phyloP scores from a whole-genome alignment of 2,329 filamentous ascomycete genomes.

The Dothiorella sarmentorum region DNA sequence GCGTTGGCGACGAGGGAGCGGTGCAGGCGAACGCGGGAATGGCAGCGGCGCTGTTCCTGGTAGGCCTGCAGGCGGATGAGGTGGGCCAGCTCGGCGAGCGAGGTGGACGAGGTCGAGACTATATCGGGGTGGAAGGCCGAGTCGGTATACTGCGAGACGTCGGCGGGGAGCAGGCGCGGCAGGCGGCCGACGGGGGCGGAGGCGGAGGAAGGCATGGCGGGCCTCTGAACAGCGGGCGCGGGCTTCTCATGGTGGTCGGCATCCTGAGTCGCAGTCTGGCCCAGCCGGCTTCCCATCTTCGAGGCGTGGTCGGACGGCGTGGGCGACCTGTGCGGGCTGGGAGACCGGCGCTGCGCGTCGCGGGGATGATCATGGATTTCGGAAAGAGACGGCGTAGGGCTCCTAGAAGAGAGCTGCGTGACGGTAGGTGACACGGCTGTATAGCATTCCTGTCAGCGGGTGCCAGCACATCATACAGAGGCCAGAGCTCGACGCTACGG shows the following conservation, averaged over 20 bases:
- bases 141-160: constrained; percentile 65
- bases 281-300: constrained; percentile 38
- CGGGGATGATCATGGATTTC: constrained; percentile 51
- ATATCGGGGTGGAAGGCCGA: constrained; percentile 56
- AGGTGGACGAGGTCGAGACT: constrained; percentile 58
- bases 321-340: constrained; percentile 53
- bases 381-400: constrained; percentile 53
- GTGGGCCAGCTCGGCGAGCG: constrained; percentile 73
- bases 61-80: constrained; percentile 74
- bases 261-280: constrained; percentile 26
- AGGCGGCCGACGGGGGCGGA: constrained; percentile 45
- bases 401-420: constrained; percentile 51
- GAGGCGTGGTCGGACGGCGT: constrained; percentile 26
- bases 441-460: constrained; percentile 26
- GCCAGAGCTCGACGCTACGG: constrained; percentile 20
- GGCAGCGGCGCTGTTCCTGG: constrained; percentile 74
- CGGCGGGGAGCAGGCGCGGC: constrained; percentile 59
- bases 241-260: constrained; percentile 24
- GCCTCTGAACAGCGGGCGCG: constrained; percentile 19
- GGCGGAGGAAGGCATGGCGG: constrained; percentile 41
- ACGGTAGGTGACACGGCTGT: constrained; percentile 53
- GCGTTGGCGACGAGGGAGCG: constrained; percentile 71
- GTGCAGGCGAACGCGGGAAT: constrained; percentile 70
- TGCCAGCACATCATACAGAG: constrained; percentile 42
- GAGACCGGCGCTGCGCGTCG: constrained; percentile 52